phyloP scores from a whole-genome alignment of 805 yeast genomes.

The Candida caryicola region DNA sequence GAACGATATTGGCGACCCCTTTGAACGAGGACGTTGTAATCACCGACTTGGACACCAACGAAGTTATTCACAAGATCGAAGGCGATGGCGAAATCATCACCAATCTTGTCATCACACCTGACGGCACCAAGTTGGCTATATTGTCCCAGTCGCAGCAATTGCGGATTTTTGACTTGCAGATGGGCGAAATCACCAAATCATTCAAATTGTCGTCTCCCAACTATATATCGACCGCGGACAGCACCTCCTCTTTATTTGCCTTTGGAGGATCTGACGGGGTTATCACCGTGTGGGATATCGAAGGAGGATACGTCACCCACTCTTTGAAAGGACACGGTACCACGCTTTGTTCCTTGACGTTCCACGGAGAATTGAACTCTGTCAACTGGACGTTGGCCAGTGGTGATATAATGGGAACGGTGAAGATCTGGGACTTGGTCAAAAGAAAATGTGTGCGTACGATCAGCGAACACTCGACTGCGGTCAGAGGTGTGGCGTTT shows the following conservation, averaged over 20 bases:
- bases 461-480: conserved; percentile 71
- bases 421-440: conserved; percentile 62
- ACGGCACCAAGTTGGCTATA: conserved; percentile 65
- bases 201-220: conserved; percentile 76
- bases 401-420: conserved; percentile 59
- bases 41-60: conserved; percentile 59
- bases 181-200: conserved; percentile 41
- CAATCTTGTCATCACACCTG: conserved; percentile 71
- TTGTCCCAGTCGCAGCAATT: conserved; percentile 84
- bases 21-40: conserved; percentile 73
- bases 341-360: conserved; percentile 69
- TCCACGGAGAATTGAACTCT: conserved; percentile 70
- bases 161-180: conserved; percentile 54
- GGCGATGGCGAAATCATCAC: conserved; percentile 87
- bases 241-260: conserved; percentile 81
- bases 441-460: conserved; percentile 67
- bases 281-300: conserved; percentile 88
- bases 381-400: conserved; percentile 74
- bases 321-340: conserved; percentile 92
- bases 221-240: conserved; percentile 71
- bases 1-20: conserved; percentile 68
- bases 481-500: conserved; percentile 83
- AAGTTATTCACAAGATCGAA: conserved; percentile 56
- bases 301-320: conserved; percentile 84
- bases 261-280: conserved; percentile 95